Percentiles rank a stretch among this genome's conserved stretches.
Evolutionary conservation across 345 rosid genomes (phyloP).

Genomic region (Passiflora organensis): DNA sequence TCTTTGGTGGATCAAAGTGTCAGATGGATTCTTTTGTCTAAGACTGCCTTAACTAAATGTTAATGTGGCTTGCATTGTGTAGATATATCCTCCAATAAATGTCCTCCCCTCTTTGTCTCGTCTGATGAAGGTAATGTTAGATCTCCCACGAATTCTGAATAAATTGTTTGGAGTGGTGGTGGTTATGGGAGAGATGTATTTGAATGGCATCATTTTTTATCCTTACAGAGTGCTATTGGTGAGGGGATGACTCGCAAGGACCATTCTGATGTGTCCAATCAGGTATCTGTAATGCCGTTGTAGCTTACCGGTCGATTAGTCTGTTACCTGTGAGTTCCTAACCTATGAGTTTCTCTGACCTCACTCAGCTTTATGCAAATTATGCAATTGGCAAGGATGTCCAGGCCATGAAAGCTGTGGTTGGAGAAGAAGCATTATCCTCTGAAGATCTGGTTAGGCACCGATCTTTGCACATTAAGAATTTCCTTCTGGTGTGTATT

Average conservation of each 20-base stretch:
- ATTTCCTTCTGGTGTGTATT: neutral
- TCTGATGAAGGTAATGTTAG: conserved; percentile 72
- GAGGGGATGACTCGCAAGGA: conserved; percentile 96
- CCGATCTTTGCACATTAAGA: conserved; percentile 11
- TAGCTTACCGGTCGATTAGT: neutral
- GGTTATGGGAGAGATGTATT: neutral
- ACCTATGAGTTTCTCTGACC: neutral
- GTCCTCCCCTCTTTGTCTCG: conserved; percentile 99
- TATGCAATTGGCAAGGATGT: conserved; percentile 97
- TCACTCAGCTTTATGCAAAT: conserved; percentile 76
- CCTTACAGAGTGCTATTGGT: conserved; percentile 87
- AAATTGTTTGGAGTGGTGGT: too few relatives aligned
- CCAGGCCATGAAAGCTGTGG: conserved; percentile 99
- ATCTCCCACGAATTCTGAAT: conserved; percentile 3
- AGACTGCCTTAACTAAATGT: neutral
- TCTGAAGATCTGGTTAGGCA: conserved; percentile 82
- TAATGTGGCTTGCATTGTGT: conserved; percentile 27
- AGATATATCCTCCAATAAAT: conserved; percentile 97
- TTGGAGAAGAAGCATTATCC: conserved; percentile 98
- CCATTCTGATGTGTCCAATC: conserved; percentile 92
- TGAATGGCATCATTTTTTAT: neutral
- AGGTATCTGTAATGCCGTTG: conserved; percentile 38
- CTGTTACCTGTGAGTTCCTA: neutral
- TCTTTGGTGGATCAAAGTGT: neutral
- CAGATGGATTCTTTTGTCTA: neutral